phyloP scores from a whole-genome alignment of 306 rosid genomes.

The Prunus armeniaca region DNA sequence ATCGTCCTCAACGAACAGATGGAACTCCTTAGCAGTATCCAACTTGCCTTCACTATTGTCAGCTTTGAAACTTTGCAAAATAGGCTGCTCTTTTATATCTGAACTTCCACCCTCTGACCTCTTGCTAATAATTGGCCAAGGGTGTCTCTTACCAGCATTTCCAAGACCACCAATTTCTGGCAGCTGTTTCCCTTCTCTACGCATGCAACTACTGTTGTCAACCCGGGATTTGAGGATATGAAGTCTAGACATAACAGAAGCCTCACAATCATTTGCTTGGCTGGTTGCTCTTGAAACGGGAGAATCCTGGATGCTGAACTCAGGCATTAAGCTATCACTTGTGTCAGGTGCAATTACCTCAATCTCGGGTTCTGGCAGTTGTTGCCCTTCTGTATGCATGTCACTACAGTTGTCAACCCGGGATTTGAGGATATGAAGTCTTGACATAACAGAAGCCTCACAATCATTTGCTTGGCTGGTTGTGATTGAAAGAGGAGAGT shows the following conservation, averaged over 20 bases:
- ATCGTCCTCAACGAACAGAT: conserved; percentile 23
- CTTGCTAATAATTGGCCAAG: conserved; percentile 30
- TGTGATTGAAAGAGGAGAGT: conserved; percentile 28
- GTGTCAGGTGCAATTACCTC: conserved; percentile 7
- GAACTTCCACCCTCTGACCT: conserved; percentile 30
- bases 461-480: conserved; percentile 19
- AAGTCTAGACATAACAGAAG: conserved; percentile 54
- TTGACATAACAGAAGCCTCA: conserved; percentile 56
- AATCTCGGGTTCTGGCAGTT: conserved; percentile 16
- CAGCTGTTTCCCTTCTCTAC: conserved; percentile 25
- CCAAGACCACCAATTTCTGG: conserved; percentile 22
- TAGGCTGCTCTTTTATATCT: conserved; percentile 22
- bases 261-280: conserved; percentile 35
- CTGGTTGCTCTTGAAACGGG: conserved; percentile 25
- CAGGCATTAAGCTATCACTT: conserved; percentile 21
- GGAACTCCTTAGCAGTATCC: conserved; percentile 27
- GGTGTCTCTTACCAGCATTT: conserved; percentile 29
- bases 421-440: conserved; percentile 44
- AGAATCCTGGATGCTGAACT: conserved; percentile 21
- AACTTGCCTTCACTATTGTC: conserved; percentile 22
- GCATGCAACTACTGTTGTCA: conserved; percentile 29
- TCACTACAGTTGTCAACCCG: conserved; percentile 34
- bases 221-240: conserved; percentile 40
- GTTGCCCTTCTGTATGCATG: conserved; percentile 25
- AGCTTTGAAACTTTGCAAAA: conserved; percentile 24